Base-by-base conservation (phyloP, 140 eudicot species). In the Flaveria floridana region DNA sequence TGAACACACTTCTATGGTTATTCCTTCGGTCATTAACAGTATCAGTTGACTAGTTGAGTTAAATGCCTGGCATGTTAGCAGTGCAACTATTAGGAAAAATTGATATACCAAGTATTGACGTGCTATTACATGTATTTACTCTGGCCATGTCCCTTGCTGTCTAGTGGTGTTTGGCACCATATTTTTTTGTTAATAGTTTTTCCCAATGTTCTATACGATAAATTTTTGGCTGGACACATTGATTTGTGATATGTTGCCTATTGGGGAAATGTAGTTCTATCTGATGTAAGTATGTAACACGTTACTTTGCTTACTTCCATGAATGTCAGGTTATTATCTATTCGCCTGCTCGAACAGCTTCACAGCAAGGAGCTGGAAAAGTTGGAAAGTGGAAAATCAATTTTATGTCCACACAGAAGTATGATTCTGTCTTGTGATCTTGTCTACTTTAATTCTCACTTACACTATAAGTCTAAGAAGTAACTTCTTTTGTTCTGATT, bases 291-390 rank as follows among this genome's bases (percentile, higher is more conserved):
- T 3, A 59, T 46, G 14, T 13, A 58, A 59, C 10, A 44, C 26
- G 19, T 78, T 61, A 19, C 3, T 78, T 21, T 61, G 11, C 48
- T 28, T n/a, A 58, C 37, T 39, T 76, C 13, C 7, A 39, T 85
- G 26, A 63, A 50, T 74, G 57, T 3, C 76, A 91, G 97, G 97
- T 91, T 68, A 72, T 89, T 48, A 87, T 91, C 47, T 91, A 50
- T 80, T 89, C 97, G 59, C 97, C 96, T n/a, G 96, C 97, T 78
- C 82, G 96, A 77, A 86, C 96, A 75, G 97, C 96, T 65, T 69
- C 89, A 28, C 96, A 89, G 72, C 97, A 89, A 89, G 97, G 97
- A 72, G 87, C 97, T 9, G 97, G 97, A 25, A 91, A 91, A 80
- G 86, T 89, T 76, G 96, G 96, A 52, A 86, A 70, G 80, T 89